A percentile compares a stretch with the other conserved stretches of the same genome.
Evolutionary conservation across 2,329 filamentous ascomycete species (phyloP).

Genomic region (Phyllosticta ampelicida): DNA sequence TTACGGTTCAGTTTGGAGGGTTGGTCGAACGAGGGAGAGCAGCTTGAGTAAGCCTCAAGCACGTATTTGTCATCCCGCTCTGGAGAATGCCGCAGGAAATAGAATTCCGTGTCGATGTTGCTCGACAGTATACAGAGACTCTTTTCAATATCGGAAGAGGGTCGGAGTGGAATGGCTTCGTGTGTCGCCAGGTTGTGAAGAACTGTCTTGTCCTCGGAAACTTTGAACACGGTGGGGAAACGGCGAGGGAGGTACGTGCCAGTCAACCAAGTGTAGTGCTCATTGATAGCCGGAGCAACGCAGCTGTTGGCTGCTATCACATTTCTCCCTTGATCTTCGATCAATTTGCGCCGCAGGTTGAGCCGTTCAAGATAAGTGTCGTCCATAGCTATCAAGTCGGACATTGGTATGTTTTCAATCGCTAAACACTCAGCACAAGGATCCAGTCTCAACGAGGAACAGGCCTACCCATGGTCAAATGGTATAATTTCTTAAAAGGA

Average conservation of each 20-base stretch:
- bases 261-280: constrained; percentile 47
- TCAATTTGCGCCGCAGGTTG: constrained; percentile 36
- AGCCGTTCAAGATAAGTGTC: constrained; percentile 46
- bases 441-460: neutral
- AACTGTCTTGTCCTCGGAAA: constrained; percentile 10
- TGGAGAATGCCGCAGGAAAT: constrained; percentile 42
- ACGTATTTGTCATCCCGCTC: constrained; percentile 34
- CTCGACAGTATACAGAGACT: constrained; percentile 40
- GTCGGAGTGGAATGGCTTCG: constrained; percentile 29
- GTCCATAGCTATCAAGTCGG: constrained; percentile 49
- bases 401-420: constrained; percentile 41
- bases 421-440: constrained; percentile 26
- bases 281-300: constrained; percentile 34
- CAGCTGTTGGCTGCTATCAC: constrained; percentile 24
- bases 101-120: constrained; percentile 49
- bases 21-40: constrained; percentile 48
- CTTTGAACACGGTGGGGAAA: constrained; percentile 38
- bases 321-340: constrained; percentile 34
- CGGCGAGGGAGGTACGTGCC: constrained; percentile 45
- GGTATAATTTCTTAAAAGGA: constrained; percentile 51
- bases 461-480: constrained; percentile 51
- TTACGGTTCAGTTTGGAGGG: constrained; percentile 42
- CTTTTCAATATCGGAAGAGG: constrained; percentile 22
- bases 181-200: constrained; percentile 36
- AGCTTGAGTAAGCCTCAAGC: constrained; percentile 45